These are phyloP conservation scores for Aspergillus phoenicis DNA, from an alignment of 2,329 filamentous ascomycete species.

Conservation along the genomic window DNA sequence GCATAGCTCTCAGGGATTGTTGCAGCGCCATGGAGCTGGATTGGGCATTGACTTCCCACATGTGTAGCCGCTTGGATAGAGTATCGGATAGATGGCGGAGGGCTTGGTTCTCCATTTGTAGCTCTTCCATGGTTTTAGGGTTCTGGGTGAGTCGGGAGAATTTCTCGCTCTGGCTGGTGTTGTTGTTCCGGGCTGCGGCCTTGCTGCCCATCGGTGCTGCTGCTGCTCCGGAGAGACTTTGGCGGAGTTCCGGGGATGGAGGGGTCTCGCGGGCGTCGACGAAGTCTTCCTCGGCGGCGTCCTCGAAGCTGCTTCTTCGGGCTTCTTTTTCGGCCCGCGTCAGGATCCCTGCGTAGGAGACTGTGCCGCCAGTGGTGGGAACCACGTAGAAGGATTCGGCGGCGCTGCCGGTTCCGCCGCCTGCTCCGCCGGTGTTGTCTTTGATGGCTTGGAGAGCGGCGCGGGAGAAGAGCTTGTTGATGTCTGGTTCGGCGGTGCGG, in stretches of 20 bases:
- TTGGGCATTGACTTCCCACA: slow-evolving; percentile 91
- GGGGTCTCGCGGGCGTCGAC: slow-evolving; percentile 79
- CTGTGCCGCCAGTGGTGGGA: slow-evolving; percentile 84
- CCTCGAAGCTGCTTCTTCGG: slow-evolving; percentile 55
- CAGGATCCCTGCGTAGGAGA: slow-evolving; percentile 89
- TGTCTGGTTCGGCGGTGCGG: slow-evolving; percentile 66
- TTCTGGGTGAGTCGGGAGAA: slow-evolving; percentile 38
- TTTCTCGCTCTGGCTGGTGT: slow-evolving; percentile 21
- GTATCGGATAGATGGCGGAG: slow-evolving; percentile 85
- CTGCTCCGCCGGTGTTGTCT: slow-evolving; percentile 55
- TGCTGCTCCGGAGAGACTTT: slow-evolving; percentile 44
- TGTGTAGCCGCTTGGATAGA: slow-evolving; percentile 81
- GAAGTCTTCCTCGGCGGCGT: slow-evolving; percentile 79
- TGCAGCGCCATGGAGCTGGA: slow-evolving; percentile 82
- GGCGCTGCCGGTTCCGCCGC: slow-evolving; percentile 58
- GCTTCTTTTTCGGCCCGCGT: slow-evolving; percentile 53
- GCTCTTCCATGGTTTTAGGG: slow-evolving; percentile 77
- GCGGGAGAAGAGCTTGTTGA: slow-evolving; percentile 80
- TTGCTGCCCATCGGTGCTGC: slow-evolving; percentile 31
- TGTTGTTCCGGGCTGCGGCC: slow-evolving; percentile 14
- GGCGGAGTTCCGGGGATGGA: slow-evolving; percentile 50
- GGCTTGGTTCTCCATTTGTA: slow-evolving; percentile 83
- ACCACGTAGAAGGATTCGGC: slow-evolving; percentile 88
- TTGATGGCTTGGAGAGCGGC: slow-evolving; percentile 79
- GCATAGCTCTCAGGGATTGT: slow-evolving; percentile 68